Evolutionary conservation across 495 filamentous ascomycete species (phyloP).

Genomic region (Penicillium cataractarum): DNA sequence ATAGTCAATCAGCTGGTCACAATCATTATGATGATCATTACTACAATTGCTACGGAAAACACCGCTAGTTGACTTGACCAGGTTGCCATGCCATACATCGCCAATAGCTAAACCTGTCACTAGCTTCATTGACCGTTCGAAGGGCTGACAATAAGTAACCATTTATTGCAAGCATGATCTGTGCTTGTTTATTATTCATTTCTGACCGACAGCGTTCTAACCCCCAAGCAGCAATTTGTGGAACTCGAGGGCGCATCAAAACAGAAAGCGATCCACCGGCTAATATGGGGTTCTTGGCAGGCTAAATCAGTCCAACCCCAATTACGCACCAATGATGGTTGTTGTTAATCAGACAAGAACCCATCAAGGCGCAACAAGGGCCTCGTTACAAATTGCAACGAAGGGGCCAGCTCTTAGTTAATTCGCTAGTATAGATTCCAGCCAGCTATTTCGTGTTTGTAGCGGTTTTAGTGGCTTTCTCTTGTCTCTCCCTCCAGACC

Average conservation of each 20-base stretch:
- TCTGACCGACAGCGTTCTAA: not conserved
- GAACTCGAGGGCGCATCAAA: not conserved
- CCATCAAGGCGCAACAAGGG: not conserved
- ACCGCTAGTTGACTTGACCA: not conserved
- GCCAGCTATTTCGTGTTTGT: not conserved
- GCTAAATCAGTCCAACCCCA: not conserved
- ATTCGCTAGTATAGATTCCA: not conserved
- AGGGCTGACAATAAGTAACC: not conserved
- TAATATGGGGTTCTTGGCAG: slow-evolving; percentile 1
- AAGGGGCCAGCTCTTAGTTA: not conserved
- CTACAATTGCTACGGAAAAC: not conserved
- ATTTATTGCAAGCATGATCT: not conserved
- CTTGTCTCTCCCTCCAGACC: not conserved
- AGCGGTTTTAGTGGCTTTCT: not conserved
- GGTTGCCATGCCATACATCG: not conserved
- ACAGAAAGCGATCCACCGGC: slow-evolving; percentile 4
- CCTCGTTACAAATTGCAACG: not conserved
- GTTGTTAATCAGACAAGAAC: not conserved
- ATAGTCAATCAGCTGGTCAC: not conserved
- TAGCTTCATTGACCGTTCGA: not conserved
- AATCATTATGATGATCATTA: not conserved
- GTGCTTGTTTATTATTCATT: not conserved
- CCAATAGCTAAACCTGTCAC: not conserved
- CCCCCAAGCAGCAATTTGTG: not conserved
- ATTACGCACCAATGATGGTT: slow-evolving; percentile 1